Evolutionary conservation across 768 basidiomycete species (phyloP), one percentile per base, ranked within the genome.

Genomic region (Tricholoma sp.): DNA sequence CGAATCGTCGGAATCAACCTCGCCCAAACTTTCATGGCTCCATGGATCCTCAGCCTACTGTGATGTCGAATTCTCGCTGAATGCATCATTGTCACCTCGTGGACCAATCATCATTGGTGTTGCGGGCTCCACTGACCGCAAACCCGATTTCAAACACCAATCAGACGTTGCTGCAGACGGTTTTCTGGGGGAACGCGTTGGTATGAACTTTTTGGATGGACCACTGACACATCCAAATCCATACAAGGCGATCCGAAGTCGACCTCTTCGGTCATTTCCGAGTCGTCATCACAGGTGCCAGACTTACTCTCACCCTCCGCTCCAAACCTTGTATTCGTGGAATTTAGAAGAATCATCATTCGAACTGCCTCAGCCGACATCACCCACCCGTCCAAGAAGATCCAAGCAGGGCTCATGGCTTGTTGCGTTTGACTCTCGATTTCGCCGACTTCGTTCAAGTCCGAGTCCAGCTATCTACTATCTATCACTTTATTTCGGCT

Each of bases 401-500:
- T 58, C 42, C 49, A 55, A 47, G 12, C 29, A 44, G 42, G 55
- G 48, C 31, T 56, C 31, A 39, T 53, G 58, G 60, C 34, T 59
- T 4, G 9, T 37, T 17, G 28, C 57, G n/a, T 39, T 52, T 20
- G 29, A 49, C 3, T 51, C 61, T 32, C 54, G 41, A 47, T 48
- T 24, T 29, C 53, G 58, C 37, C 58, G 54, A 13, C 32, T 62
- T 10, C 52, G 57, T 55, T 49, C 59, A 8, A 55, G 59, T 13
- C 56, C 59, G 5, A 55, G 59, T 13, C 58, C 64, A 10, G 58
- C 56, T 8, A 47, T 55, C 32, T 61, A 65, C 32, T 61, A 65
- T 52, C 80, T 98, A 15, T 62, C 70, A 4, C 75, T 92, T 58
- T 98, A 97, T 75, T 98, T 99, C 66, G 69, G 75, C 58, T 89